Conservation (phyloP, 306 rosid genomes). For the Quercus rubra region DNA sequence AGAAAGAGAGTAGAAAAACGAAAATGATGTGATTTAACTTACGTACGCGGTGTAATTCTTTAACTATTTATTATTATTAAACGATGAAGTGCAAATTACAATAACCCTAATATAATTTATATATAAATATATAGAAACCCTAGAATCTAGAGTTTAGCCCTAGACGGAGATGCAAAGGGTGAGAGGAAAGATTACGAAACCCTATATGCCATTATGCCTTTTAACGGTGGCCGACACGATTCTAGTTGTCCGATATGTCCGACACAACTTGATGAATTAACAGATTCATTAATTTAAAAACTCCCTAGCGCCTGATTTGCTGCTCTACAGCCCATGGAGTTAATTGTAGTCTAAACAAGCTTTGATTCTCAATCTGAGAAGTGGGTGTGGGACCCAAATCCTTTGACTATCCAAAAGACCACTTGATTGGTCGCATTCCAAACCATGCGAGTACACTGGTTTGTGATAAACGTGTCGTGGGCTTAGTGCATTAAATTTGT, state of each 20-base stretch:
- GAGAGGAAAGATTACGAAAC: not conserved
- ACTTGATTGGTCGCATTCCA: not conserved
- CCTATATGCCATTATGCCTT: not conserved
- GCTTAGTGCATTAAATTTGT: not conserved
- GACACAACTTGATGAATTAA: conserved; percentile 15
- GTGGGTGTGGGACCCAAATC: not conserved
- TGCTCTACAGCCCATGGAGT: not conserved
- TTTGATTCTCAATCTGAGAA: not conserved
- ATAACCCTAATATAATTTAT: not conserved
- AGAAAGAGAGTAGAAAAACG: no score
- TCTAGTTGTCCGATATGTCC: conserved; percentile 10
- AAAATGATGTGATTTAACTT: no score
- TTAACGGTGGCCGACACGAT: conserved; percentile 35
- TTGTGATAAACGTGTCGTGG: not conserved
- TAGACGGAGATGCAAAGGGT: not conserved
- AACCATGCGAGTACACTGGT: not conserved
- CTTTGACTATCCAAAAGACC: not conserved
- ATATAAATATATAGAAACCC: not conserved
- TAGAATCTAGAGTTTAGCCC: no score
- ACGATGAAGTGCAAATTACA: no score
- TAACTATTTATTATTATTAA: no score
- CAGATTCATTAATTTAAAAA: conserved; percentile 1
- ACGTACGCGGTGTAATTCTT: no score
- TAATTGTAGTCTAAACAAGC: not conserved
- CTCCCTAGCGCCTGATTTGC: not conserved